phyloP scores from a whole-genome alignment of 495 filamentous ascomycete species.

The Penicillium goetzii region DNA sequence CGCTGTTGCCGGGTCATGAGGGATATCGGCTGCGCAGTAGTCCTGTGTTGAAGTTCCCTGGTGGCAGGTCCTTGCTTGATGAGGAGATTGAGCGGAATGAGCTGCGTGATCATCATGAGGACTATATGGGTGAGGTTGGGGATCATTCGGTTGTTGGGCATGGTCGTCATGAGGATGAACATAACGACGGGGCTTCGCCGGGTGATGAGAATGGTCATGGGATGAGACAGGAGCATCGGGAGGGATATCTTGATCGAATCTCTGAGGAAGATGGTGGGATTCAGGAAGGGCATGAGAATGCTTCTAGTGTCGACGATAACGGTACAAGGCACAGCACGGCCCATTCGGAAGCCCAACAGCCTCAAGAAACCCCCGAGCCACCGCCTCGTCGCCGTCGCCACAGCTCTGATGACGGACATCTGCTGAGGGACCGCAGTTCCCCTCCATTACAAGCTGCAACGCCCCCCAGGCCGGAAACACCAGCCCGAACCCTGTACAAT shows the following conservation, averaged over 20 bases:
- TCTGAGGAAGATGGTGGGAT: conserved; percentile 30
- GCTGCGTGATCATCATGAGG: conserved; percentile 83
- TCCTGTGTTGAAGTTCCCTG: conserved; percentile 87
- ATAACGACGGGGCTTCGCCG: conserved; percentile 30
- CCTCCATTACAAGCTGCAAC: conserved; percentile 21
- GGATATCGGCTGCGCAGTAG: conserved; percentile 88
- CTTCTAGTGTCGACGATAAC: conserved; percentile 10
- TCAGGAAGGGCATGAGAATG: conserved; percentile 29
- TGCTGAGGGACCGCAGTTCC: conserved; percentile 25
- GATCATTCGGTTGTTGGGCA: conserved; percentile 44
- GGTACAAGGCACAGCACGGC: conserved; percentile 1
- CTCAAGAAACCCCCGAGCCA: conserved; percentile 18
- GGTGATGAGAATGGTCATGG: conserved; percentile 20
- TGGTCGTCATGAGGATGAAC: conserved; percentile 40
- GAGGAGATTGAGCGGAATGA: conserved; percentile 97
- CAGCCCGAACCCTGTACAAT: conserved; percentile 62
- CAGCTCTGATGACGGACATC: conserved; percentile 32
- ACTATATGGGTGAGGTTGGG: conserved; percentile 69
- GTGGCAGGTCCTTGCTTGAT: conserved; percentile 89
- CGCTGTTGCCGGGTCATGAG: conserved; percentile 79
- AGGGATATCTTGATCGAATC: conserved; percentile 23
- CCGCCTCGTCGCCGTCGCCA: conserved; percentile 30
- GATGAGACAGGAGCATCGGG: conserved; percentile 18
- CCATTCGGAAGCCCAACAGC: conserved; percentile 8
- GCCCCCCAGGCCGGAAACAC: conserved; percentile 29